Evolutionary conservation across 306 rosid genomes (phyloP), one percentile per base, ranked within the genome.

Genomic region (Purshia tridentata): DNA sequence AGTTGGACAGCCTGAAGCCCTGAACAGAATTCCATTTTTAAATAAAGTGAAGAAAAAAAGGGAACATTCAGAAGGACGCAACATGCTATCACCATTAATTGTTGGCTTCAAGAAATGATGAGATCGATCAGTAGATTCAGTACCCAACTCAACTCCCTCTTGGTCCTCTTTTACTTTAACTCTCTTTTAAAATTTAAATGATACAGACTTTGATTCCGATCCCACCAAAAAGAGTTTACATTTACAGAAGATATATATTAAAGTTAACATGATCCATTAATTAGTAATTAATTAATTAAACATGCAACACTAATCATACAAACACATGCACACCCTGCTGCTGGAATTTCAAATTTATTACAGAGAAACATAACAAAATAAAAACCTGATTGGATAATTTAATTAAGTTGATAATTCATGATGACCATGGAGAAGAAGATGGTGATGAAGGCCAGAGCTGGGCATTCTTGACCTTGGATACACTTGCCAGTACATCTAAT

Each of bases 391-490:
- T 29, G 16, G 14, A 48, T 40, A 63, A n/a, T 23, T 40, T 46
- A 29, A 23, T 18, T 51, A 48, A 37, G 22, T 23, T 15, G 6
- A 9, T 23, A 9, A 20, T 16, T 86, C 78, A 81, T 42, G 85
- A 81, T 7, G 87, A 81, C 81, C 84, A 83, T 45, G 74, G 81
- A 54, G 82, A 84, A 42, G 83, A 61, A 15, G 86, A 57, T 39
- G 75, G 74, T 22, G 88, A 60, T 65, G 88, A 76, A 23, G 81
- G 77, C 99, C 97, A 94, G 6, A 91, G 85, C 65, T 94, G 91
- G 14, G 99, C 96, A 19, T 73, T 84, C 84, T 91, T 94, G 69
- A 94, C 99, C 84, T 90, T 87, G 14, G 96, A 90, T 8, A 94
- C 87, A 72, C 96, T 94, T 12, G 83, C 86, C 9, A 94, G 76